Base-by-base conservation (phyloP, 2,329 filamentous ascomycete genomes). In the Aspergillus ochraceoroseus region DNA sequence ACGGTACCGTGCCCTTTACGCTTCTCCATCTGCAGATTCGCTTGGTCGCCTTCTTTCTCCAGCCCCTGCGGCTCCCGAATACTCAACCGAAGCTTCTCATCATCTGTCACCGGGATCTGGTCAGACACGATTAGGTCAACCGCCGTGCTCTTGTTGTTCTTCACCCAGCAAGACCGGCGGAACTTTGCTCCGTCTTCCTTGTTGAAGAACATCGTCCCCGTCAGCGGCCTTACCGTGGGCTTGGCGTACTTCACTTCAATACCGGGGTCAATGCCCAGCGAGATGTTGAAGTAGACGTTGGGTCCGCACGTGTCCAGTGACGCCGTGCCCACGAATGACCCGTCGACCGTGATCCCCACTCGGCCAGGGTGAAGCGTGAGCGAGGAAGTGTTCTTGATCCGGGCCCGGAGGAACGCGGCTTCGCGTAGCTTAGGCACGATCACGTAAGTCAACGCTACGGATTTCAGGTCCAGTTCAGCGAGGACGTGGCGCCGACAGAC, bases 1-100 rank as follows among this genome's bases (percentile, higher is more conserved):
- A 74, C 76, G 2, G 63, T 64, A 2, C 76, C 79, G 39, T 59
- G 71, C 3, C 77, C 80, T 75, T 77, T 80, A 17, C 68, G 64
- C 38, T 55, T 59, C 43, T 64, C 55, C 28, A 67, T 39, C 4
- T 41, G 26, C 13, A 50, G 11, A 17, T 19, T 25, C 29, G 15
- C 37, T 29, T 44, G 36, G 37, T 55, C 53, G 4, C 52, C 57
- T 34, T 61, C 52, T 30, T 54, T 53, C 2, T 52, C 49, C 32
- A 64, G 32, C 3, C 53, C 56, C 36, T 40, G 51, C 1, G 58
- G 61, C 39, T 57, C 48, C 6, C 61, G 22, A 18, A 63, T 48
- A 13, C 53, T 46, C 25, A 63, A 45, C 7, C 53, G 48, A 4
- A 64, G 45, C 30, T 52, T 53, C 35, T 62, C 57, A 28, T 61